phyloP scores from a whole-genome alignment of 352 stramenopile genomes.

The Globisporangium cylindrosporum region DNA sequence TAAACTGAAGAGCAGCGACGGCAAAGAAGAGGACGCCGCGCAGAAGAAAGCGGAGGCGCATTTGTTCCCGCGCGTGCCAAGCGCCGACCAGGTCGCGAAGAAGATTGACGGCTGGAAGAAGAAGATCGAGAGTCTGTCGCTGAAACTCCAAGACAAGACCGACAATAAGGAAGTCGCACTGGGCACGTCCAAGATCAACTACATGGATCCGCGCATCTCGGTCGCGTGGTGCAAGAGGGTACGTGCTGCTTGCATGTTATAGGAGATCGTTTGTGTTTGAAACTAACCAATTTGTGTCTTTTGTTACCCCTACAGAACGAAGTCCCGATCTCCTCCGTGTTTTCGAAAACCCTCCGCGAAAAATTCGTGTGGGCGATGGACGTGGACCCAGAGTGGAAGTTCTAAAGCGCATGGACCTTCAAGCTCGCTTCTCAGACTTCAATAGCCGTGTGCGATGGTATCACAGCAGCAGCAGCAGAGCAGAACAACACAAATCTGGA shows the following conservation, averaged over 20 bases:
- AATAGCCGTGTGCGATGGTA: too few species aligned
- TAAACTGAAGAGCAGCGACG: constrained; percentile 86
- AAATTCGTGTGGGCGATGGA: constrained; percentile 99
- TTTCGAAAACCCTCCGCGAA: constrained; percentile 97
- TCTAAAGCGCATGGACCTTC: constrained; percentile 45
- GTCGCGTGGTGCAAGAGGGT: constrained; percentile 99
- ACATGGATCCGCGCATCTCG: constrained; percentile 99
- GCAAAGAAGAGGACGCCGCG: constrained; percentile 79
- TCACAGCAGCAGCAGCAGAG: not conserved
- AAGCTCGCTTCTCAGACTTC: not conserved
- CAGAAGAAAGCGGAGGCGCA: constrained; percentile 93
- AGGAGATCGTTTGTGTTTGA: constrained; percentile 50
- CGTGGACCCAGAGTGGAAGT: constrained; percentile 95
- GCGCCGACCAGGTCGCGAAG: constrained; percentile 92
- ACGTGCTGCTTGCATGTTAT: constrained; percentile 57
- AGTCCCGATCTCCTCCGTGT: constrained; percentile 98
- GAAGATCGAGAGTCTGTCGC: constrained; percentile 89
- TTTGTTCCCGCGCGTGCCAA: constrained; percentile 92
- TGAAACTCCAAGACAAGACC: constrained; percentile 97
- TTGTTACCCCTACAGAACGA: constrained; percentile 64
- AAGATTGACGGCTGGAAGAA: constrained; percentile 93
- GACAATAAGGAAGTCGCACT: constrained; percentile 99
- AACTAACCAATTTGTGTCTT: constrained; percentile 7
- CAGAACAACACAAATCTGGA: not conserved
- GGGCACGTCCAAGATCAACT: constrained; percentile 99